Base-by-base conservation (phyloP, 306 rosid genomes). In the Inga leiocalycina region DNA sequence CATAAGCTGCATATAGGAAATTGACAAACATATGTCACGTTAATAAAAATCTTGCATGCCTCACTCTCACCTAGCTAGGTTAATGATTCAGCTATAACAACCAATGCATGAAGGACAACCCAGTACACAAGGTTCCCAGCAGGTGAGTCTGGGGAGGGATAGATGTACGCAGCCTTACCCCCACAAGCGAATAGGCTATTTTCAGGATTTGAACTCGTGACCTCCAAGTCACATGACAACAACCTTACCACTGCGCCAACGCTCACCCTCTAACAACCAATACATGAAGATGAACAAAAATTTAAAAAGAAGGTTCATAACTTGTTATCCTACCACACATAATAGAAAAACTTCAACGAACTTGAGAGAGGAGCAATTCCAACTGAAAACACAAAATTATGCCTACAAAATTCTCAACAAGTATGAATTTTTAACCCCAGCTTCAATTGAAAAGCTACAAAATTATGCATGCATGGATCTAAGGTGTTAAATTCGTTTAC, bases 401-500 rank as follows among this genome's bases (percentile, higher is more conserved):
- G 45, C 24, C 62, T 3, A 35, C 12, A 44, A 71, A 45, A 20
- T 22, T 17, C 56, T 52, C 39, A 49, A 30, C 11, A 46, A 7
- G 5, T 30, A 15, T 16, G 16, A 74, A 74, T 0, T 74, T 27
- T 15, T 3, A 73, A 48, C 59, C 34, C 14, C 62, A 22, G 11
- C 59, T 45, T 70, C 64, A 32, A 49, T 32, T 74, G 45, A 32
- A 48, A 12, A 48, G 52, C 3, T 48, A 12, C 52, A 48, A 48
- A 13, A 48, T 9, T 48, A 48, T 48, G 2, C 24, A 14, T 6
- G 30, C 6, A 48, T 48, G 44, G 15, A 8, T 71, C 52, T 71
- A 77, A 35, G 51, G 57, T 77, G 77, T 15, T 56, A 77, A 56
- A 80, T 65, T 68, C 19, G 17, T 82, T 71, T 81, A 96, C 99